Base-by-base conservation (phyloP, 2,329 filamentous ascomycete species). In the Sclerotinia sclerotiorum region DNA sequence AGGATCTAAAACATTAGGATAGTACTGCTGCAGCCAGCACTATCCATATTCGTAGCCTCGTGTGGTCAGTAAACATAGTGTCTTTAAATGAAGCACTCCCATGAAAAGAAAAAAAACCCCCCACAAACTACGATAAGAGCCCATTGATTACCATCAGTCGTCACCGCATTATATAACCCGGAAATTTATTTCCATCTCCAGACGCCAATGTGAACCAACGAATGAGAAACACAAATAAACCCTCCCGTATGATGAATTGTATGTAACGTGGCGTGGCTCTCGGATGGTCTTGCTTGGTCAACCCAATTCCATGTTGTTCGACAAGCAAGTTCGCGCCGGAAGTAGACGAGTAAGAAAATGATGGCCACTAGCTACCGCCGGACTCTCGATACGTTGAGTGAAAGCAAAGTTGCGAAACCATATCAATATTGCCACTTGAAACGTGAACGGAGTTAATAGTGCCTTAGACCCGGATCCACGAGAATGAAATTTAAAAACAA, bases 191-290 rank as follows among this genome's bases (percentile, higher is more conserved):
- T 54, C 56, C 55, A 60, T 67, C 32, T 44, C 65, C 56, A 67
- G 49, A 63, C 65, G 65, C 65, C 65, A 54, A 54, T 61, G 65
- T 67, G 39, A 60, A 51, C 56, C 65, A 54, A 62, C n/a, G 65
- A 44, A 52, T 52, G 65, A 35, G 44, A 61, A 52, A 62, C n/a
- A 61, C 32, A 48, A 58, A 66, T 39, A 48, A 61, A 44, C 46
- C 65, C 35, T 48, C 65, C 65, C 65, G 10, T 46, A 67, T 67
- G 58, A 29, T 54, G 27, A 63, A 67, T 52, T 24, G 19, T 67
- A 67, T 67, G 24, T 55, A 67, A 27, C 63, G 49, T 29, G 39
- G 39, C 39, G n/a, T 39, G 19, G 29, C 27, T 17, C 24, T 32
- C 15, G 19, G 13, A 32, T 66, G 52, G 10, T 17, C 52, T 51